These are phyloP conservation scores for Mariannaea sp. DNA, from an alignment of 2,329 filamentous ascomycete genomes.

Conservation along the genomic window DNA sequence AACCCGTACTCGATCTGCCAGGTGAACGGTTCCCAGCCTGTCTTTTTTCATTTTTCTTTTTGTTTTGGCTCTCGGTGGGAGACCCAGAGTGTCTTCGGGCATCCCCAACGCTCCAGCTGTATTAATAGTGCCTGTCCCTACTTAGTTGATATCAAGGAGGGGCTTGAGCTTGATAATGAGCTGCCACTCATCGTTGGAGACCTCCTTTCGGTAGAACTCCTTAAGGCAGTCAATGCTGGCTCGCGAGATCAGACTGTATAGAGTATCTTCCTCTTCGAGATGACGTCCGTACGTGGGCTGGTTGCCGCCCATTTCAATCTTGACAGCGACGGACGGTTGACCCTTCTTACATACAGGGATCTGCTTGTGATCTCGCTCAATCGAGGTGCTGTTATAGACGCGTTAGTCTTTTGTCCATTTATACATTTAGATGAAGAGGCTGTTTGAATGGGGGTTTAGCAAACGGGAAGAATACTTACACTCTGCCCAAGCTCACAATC, in stretches of 20 bases:
- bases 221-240: slow-evolving; percentile 93
- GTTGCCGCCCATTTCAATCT: slow-evolving; percentile 91
- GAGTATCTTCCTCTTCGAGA: slow-evolving; percentile 84
- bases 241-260: slow-evolving; percentile 88
- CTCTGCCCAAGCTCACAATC: slow-evolving; percentile 83
- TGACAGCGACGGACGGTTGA: slow-evolving; percentile 95
- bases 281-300: slow-evolving; percentile 96
- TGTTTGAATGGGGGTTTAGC: neutral
- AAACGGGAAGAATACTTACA: slow-evolving; percentile 67
- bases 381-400: slow-evolving; percentile 71
- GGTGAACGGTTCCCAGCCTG: neutral
- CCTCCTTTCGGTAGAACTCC: slow-evolving; percentile 89
- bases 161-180: slow-evolving; percentile 96
- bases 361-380: slow-evolving; percentile 97
- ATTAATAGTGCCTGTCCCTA: neutral
- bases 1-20: neutral
- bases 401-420: slow-evolving; percentile 40
- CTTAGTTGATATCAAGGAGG: slow-evolving; percentile 82
- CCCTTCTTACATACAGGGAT: slow-evolving; percentile 92
- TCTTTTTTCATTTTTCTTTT: neutral
- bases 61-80: too few relatives aligned
- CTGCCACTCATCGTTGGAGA: slow-evolving; percentile 90
- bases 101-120: neutral
- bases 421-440: neutral
- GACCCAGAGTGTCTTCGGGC: neutral